Evolutionary conservation across 164 flowering plant species (phyloP).

Genomic region (Sedum album): DNA sequence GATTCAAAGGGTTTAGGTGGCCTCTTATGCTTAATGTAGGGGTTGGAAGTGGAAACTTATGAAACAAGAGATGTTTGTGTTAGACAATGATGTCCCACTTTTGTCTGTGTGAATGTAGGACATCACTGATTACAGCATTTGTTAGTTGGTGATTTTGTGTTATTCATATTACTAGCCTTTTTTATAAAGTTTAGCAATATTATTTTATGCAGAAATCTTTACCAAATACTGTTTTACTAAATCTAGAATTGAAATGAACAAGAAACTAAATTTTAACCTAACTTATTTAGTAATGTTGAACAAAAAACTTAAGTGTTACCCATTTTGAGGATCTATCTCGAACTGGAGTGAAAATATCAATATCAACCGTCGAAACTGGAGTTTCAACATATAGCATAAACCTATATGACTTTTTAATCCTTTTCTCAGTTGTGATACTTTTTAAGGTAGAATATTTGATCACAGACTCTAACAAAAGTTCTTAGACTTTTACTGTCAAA

Average conservation of each 20-base stretch:
- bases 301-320: no score
- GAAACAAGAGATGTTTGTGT: conserved; percentile 2
- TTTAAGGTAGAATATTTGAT: no score
- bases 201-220: background rate
- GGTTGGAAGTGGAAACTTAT: background rate
- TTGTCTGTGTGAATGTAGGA: background rate
- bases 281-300: no score
- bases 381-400: no score
- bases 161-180: background rate
- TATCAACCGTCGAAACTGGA: no score
- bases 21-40: background rate
- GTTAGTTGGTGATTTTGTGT: background rate
- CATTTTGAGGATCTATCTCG: no score
- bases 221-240: background rate
- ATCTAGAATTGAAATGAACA: background rate
- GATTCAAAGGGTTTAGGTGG: conserved; percentile 5
- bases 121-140: background rate
- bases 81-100: conserved; percentile 1
- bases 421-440: no score
- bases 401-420: no score
- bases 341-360: no score
- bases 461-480: no score
- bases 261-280: no score
- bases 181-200: background rate
- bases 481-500: no score